Evolutionary conservation across 1,284 basidiomycete genomes (phyloP).

Genomic region (Cerioporus squamosus): DNA sequence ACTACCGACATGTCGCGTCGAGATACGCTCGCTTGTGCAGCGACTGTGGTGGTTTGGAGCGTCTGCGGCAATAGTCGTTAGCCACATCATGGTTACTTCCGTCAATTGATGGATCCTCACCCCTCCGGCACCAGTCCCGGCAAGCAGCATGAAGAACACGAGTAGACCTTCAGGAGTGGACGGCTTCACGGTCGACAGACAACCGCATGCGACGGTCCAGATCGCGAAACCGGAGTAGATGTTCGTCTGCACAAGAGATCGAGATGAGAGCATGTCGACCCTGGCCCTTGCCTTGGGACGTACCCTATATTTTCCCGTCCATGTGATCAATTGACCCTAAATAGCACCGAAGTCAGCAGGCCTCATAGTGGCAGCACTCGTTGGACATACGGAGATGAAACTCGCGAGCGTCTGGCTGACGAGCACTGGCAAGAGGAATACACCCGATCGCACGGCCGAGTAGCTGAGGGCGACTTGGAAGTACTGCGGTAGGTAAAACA

Average conservation of each 20-base stretch:
- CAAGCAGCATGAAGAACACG: constrained; percentile 72
- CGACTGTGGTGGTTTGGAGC: constrained; percentile 66
- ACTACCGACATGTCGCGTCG: constrained; percentile 74
- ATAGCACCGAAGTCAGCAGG: constrained; percentile 5
- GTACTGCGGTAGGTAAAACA: constrained; percentile 76
- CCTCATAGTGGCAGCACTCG: neutral
- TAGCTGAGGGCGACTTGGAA: constrained; percentile 75
- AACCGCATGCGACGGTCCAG: constrained; percentile 75
- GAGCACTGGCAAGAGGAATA: constrained; percentile 69
- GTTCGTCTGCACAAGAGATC: constrained; percentile 44
- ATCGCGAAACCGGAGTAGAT: constrained; percentile 69
- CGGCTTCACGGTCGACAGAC: constrained; percentile 63
- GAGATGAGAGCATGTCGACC: too few relatives aligned
- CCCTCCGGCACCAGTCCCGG: constrained; percentile 71
- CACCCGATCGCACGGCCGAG: constrained; percentile 62
- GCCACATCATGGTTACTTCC: neutral
- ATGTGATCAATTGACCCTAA: constrained; percentile 63
- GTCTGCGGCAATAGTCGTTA: constrained; percentile 40
- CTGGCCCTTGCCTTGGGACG: constrained; percentile 2
- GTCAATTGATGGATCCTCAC: constrained; percentile 31
- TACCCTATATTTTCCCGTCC: constrained; percentile 69
- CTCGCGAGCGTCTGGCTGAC: constrained; percentile 64
- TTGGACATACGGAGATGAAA: constrained; percentile 51
- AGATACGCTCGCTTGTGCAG: constrained; percentile 71
- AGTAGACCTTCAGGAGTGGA: constrained; percentile 54